phyloP scores from a whole-genome alignment of 2,329 filamentous ascomycete genomes.

The Arthrobotrys iridis region DNA sequence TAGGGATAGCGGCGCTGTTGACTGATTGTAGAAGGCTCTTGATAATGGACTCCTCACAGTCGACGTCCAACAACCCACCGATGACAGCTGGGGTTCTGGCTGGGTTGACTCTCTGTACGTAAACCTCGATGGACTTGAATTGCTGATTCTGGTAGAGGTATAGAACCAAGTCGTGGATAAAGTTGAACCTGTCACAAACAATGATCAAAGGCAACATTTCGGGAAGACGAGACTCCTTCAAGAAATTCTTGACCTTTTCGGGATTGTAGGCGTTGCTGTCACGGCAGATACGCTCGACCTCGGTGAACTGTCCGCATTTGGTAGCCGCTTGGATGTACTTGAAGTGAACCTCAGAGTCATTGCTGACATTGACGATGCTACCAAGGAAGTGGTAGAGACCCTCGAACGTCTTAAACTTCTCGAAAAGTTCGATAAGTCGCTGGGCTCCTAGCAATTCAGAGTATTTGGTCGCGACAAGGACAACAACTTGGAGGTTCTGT shows the following conservation, averaged over 20 bases:
- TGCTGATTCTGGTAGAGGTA: constrained; percentile 99
- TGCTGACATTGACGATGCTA: constrained; percentile 95
- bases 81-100: constrained; percentile 89
- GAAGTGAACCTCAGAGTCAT: constrained; percentile 95
- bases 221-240: constrained; percentile 91
- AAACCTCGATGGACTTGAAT: constrained; percentile 98
- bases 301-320: constrained; percentile 89
- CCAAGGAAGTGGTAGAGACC: constrained; percentile 98
- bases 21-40: constrained; percentile 89
- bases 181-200: constrained; percentile 99
- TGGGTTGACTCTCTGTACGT: constrained; percentile 96
- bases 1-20: constrained; percentile 83
- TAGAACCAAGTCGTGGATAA: constrained; percentile 94
- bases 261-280: constrained; percentile 90
- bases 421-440: constrained; percentile 88
- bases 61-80: constrained; percentile 91
- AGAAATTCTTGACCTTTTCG: constrained; percentile 98
- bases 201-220: constrained; percentile 97
- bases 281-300: constrained; percentile 96
- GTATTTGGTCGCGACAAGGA: constrained; percentile 97
- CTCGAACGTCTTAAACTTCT: constrained; percentile 97
- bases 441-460: constrained; percentile 91
- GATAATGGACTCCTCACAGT: constrained; percentile 96
- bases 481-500: constrained; percentile 92
- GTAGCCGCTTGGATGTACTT: constrained; percentile 99